These are phyloP conservation scores for Cladosporium sp. DNA, from an alignment of 2,329 filamentous ascomycete species.

Conservation along the genomic window DNA sequence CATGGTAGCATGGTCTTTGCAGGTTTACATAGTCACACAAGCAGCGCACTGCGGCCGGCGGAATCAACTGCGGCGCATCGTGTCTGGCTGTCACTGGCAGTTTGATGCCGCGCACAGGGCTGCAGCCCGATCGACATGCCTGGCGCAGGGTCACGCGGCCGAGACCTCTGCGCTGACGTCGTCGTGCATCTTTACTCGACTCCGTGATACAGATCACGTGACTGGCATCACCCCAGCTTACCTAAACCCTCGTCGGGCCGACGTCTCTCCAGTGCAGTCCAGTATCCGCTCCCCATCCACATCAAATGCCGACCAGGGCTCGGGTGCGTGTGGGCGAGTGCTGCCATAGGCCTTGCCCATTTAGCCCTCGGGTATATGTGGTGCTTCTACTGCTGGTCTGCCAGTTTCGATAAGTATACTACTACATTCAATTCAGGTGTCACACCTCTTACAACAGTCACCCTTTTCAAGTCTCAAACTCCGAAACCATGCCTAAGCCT, in stretches of 20 bases:
- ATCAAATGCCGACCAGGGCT: neutral
- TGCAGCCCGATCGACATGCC: neutral
- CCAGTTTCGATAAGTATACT: neutral
- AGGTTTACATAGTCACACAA: neutral
- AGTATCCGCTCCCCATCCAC: neutral
- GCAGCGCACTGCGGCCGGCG: neutral
- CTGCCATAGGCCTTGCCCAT: neutral
- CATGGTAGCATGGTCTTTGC: neutral
- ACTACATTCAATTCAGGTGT: neutral
- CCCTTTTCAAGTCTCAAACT: neutral
- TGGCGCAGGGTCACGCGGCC: conserved; percentile 2
- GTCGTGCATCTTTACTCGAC: neutral
- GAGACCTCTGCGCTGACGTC: conserved; percentile 1
- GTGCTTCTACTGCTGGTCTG: neutral
- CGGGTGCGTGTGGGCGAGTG: neutral
- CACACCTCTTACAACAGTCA: neutral
- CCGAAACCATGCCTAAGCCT: neutral
- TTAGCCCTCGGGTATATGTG: conserved; percentile 3
- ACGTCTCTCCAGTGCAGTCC: neutral
- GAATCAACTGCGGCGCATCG: neutral
- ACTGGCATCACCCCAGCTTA: neutral
- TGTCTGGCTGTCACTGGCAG: conserved; percentile 5
- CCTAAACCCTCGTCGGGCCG: neutral
- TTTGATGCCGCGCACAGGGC: neutral
- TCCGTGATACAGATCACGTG: neutral